phyloP scores from a whole-genome alignment of 306 rosid species.

The Prunus campanulata region DNA sequence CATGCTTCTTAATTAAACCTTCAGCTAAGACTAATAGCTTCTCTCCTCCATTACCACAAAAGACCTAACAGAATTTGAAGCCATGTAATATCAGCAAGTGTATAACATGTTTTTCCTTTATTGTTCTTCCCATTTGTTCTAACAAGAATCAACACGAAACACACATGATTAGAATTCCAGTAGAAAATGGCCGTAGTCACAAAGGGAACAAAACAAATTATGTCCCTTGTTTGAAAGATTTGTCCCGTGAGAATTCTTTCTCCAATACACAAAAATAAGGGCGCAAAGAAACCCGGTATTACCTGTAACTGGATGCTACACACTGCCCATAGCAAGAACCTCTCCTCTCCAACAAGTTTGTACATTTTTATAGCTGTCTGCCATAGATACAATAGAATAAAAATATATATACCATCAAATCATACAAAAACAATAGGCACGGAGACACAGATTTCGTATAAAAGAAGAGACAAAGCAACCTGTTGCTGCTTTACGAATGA shows the following conservation, averaged over 20 bases:
- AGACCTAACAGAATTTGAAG: constrained; percentile 53
- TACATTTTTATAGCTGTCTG: constrained; percentile 99
- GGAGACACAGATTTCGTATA: neutral
- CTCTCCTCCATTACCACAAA: constrained; percentile 80
- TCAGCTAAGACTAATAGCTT: constrained; percentile 86
- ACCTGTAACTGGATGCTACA: constrained; percentile 99
- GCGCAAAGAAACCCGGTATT: constrained; percentile 19
- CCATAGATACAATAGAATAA: constrained; percentile 13
- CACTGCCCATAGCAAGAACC: constrained; percentile 95
- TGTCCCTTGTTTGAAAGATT: neutral
- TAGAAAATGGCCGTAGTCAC: neutral
- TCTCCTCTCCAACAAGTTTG: constrained; percentile 89
- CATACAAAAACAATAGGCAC: neutral
- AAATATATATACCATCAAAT: neutral
- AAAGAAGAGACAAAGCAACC: constrained; percentile 42
- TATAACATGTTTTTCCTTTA: neutral
- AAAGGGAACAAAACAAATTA: neutral
- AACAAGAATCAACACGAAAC: neutral
- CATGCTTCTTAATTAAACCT: constrained; percentile 93
- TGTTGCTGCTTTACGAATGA: constrained; percentile 98
- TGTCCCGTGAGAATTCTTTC: neutral
- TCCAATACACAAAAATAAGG: neutral
- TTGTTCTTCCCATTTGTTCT: neutral
- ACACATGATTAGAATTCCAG: neutral
- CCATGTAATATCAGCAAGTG: constrained; percentile 21